These are phyloP conservation scores for Populus ilicifolia DNA, from an alignment of 345 rosid species.

Conservation along the genomic window DNA sequence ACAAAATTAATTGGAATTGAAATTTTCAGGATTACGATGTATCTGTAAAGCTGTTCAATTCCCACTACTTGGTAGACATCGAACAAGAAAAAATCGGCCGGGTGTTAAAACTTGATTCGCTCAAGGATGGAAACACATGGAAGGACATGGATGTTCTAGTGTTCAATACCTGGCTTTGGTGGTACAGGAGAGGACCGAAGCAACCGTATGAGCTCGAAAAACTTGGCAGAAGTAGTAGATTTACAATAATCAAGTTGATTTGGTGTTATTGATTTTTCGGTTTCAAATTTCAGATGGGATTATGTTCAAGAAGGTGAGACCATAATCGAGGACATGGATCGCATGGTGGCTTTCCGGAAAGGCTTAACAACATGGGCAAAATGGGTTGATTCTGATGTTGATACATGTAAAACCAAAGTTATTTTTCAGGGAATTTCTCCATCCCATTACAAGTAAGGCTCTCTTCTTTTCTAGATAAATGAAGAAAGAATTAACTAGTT, in stretches of 20 bases:
- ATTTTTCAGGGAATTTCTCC: conserved; percentile 83
- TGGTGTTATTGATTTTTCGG: background rate
- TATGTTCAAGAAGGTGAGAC: conserved; percentile 49
- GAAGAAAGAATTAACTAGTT: background rate
- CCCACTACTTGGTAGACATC: conserved; percentile 47
- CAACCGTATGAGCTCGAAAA: conserved; percentile 45
- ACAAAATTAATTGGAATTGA: background rate
- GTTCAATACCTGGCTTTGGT: conserved; percentile 75
- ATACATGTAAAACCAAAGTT: conserved; percentile 52
- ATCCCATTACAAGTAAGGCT: conserved; percentile 62
- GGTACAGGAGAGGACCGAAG: conserved; percentile 51
- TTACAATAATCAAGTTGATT: too few species aligned
- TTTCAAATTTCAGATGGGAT: conserved; percentile 63
- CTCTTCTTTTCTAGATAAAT: background rate
- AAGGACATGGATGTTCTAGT: conserved; percentile 47
- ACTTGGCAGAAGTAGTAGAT: background rate
- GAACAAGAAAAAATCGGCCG: conserved; percentile 42
- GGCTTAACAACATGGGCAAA: conserved; percentile 76
- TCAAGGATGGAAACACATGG: conserved; percentile 45
- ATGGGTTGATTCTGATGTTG: conserved; percentile 79
- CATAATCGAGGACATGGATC: conserved; percentile 53
- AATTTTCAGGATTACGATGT: conserved; percentile 47
- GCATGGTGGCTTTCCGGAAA: conserved; percentile 64
- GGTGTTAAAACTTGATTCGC: conserved; percentile 55
- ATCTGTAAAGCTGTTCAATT: conserved; percentile 35